Base-by-base conservation (phyloP, 139 green algal genomes). In the Penium margaritaceum region DNA sequence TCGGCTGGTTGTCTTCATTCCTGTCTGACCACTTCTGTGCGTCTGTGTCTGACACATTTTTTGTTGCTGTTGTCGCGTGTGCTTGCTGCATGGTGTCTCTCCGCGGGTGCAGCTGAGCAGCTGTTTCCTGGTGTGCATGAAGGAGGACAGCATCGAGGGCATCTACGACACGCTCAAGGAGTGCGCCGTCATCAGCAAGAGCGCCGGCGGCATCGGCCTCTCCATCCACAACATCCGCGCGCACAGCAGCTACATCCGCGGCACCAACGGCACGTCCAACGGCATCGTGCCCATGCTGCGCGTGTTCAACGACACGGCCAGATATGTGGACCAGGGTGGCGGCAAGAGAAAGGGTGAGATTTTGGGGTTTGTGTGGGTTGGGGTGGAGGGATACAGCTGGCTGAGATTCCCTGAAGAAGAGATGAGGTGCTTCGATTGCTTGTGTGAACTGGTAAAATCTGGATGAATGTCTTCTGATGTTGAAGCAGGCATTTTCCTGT, bases 151-250 rank as follows among this genome's bases (percentile, higher is more conserved):
- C 58, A 98, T 98, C 65, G 94, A 98, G 63, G 87, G 94, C 82
- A 99, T 99, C 83, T 99, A 97, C 74, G 94, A 99, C 87, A 97
- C 94, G 1, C 87, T 99, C n/a, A 99, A 99, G 85, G 91, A 99
- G 84, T 99, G 94, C 77, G 94, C 94, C 12, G 85, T 84, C 73
- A 98, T 99, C 76, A 94, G 86, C 65, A 99, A 99, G 89, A 90
- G 24, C n/a, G 93, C 93, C 2, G 87, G 91, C 37, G 94, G 94
- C 82, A 98, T 99, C 77, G 94, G 94, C 29, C 84, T 99, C 24
- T 88, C 80, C 51, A 94, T 97, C 64, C 94, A 99, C 88, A 93
- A 95, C 87, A 97, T 99, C 80, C 83, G 94, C 34, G 81, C 90
- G 21, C 90, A 84, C 1, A 87, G 81, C 46, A 95, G 86, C 37